Evolutionary conservation across 768 basidiomycete genomes (phyloP).

Genomic region (Leccinellum albellum): DNA sequence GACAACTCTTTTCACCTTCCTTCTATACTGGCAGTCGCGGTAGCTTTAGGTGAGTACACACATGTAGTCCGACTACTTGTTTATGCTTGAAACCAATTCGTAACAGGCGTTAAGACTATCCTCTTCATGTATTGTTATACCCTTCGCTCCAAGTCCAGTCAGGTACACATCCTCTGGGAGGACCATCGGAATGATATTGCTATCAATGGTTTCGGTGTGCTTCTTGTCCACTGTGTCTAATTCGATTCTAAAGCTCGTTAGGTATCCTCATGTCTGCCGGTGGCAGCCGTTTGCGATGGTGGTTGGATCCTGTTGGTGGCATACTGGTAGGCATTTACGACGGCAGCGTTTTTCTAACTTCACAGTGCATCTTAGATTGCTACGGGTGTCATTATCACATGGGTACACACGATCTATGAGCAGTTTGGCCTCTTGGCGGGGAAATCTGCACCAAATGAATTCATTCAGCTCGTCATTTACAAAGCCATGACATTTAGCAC

Average conservation of each 20-base stretch:
- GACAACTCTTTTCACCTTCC: slow-evolving; percentile 68
- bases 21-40: slow-evolving; percentile 77
- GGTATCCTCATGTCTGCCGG: slow-evolving; percentile 81
- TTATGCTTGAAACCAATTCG: background rate
- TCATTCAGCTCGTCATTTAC: slow-evolving; percentile 87
- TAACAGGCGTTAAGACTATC: slow-evolving; percentile 70
- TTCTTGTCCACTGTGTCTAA: background rate
- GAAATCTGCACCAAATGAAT: slow-evolving; percentile 87
- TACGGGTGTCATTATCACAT: slow-evolving; percentile 72
- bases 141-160: slow-evolving; percentile 76
- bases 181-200: slow-evolving; percentile 94
- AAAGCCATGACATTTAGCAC: slow-evolving; percentile 84
- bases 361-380: slow-evolving; percentile 52
- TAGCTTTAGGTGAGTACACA: slow-evolving; percentile 57
- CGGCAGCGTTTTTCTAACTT: background rate
- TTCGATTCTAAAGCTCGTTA: slow-evolving; percentile 24
- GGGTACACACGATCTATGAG: slow-evolving; percentile 69
- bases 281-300: slow-evolving; percentile 79
- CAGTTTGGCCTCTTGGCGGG: slow-evolving; percentile 90
- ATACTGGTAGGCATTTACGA: slow-evolving; percentile 50
- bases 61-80: background rate
- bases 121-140: slow-evolving; percentile 87
- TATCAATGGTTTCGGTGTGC: slow-evolving; percentile 70
- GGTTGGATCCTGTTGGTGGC: slow-evolving; percentile 78
- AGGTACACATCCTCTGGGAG: slow-evolving; percentile 94